phyloP scores from a whole-genome alignment of 306 rosid species.

The Fragaria vesca region DNA sequence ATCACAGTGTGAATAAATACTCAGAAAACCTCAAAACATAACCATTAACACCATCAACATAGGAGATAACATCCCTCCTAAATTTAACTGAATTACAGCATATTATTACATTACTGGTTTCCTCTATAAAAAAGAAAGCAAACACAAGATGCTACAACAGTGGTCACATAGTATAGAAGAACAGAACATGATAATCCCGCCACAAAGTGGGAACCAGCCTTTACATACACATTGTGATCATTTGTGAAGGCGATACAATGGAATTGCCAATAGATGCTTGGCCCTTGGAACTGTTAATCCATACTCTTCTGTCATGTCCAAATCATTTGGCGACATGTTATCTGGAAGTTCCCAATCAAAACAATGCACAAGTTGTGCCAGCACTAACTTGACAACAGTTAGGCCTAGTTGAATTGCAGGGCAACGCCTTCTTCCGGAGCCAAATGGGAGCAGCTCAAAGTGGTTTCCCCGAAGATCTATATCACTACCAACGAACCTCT shows the following conservation, averaged over 20 bases:
- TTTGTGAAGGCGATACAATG: background rate
- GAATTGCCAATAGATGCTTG: background rate
- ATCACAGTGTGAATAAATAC: background rate
- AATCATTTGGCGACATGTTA: background rate
- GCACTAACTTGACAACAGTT: background rate
- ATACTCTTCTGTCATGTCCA: background rate
- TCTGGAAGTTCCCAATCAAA: background rate
- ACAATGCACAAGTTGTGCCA: background rate
- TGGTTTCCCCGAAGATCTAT: background rate
- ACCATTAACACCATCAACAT: background rate
- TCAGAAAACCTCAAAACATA: background rate
- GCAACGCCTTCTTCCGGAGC: background rate
- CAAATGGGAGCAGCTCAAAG: slow-evolving; percentile 1
- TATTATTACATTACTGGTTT: too few species aligned
- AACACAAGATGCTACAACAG: too few species aligned
- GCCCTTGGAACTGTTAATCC: background rate
- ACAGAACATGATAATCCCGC: too few species aligned
- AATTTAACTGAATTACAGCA: background rate
- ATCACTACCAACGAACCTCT: background rate
- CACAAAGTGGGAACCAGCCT: too few species aligned
- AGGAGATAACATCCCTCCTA: background rate
- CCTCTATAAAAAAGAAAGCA: too few species aligned
- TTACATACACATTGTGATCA: background rate
- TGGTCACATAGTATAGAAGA: too few species aligned
- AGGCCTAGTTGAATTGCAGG: background rate